Percentiles rank a stretch among this genome's conserved stretches.
phyloP scores from a whole-genome alignment of 306 rosid genomes.

The Cucumis hystrix region DNA sequence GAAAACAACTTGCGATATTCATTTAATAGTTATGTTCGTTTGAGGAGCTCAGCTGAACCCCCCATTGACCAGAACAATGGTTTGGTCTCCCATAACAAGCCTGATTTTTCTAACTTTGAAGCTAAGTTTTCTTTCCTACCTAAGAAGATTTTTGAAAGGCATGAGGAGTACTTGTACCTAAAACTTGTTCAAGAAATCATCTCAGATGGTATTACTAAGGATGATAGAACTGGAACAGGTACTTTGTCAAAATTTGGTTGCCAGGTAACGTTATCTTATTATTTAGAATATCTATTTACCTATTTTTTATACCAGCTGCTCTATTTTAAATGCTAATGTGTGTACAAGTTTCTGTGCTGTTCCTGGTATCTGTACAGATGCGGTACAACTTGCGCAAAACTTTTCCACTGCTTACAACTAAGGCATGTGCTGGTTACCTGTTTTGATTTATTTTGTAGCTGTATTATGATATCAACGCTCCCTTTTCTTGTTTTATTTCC shows the following conservation, averaged over 20 bases:
- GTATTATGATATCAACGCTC: not conserved
- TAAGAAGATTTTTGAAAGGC: slow-evolving; percentile 62
- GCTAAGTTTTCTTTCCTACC: slow-evolving; percentile 79
- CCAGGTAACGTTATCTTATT: slow-evolving; percentile 47
- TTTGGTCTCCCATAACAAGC: slow-evolving; percentile 15
- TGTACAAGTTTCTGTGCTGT: slow-evolving; percentile 7
- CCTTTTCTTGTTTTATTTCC: not conserved
- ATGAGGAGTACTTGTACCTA: slow-evolving; percentile 73
- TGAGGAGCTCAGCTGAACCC: slow-evolving; percentile 43
- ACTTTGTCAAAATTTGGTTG: slow-evolving; percentile 85
- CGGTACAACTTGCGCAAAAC: slow-evolving; percentile 72
- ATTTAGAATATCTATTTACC: not conserved
- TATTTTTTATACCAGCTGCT: not conserved
- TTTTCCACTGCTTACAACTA: slow-evolving; percentile 92
- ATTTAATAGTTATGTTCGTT: slow-evolving; percentile 72
- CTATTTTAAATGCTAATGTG: not conserved
- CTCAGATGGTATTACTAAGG: slow-evolving; percentile 65
- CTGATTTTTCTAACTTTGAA: slow-evolving; percentile 37
- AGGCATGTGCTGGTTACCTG: slow-evolving; percentile 36
- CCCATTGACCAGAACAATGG: slow-evolving; percentile 32
- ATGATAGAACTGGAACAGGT: slow-evolving; percentile 96
- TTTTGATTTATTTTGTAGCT: slow-evolving; percentile 5
- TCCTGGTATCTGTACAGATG: slow-evolving; percentile 39
- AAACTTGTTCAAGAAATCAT: slow-evolving; percentile 69
- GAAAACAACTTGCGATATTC: slow-evolving; percentile 56